These are phyloP conservation scores for Calocybe cyanea DNA, from an alignment of 768 basidiomycete genomes.

Conservation along the genomic window DNA sequence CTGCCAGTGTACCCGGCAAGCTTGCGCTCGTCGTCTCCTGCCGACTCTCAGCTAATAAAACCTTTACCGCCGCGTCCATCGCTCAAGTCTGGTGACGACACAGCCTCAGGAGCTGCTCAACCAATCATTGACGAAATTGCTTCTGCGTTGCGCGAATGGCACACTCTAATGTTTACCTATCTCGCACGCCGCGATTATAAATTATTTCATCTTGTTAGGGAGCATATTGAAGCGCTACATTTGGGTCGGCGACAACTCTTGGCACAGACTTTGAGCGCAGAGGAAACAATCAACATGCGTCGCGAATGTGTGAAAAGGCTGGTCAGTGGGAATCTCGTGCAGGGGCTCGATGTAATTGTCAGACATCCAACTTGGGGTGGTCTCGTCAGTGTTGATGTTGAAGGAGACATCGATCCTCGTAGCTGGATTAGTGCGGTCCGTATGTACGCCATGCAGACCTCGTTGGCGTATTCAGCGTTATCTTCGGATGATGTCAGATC, in stretches of 20 bases:
- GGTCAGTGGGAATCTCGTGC: constrained; percentile 86
- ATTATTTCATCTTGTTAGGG: constrained; percentile 80
- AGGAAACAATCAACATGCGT: constrained; percentile 79
- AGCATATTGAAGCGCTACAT: constrained; percentile 89
- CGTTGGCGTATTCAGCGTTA: constrained; percentile 73
- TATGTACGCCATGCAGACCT: constrained; percentile 89
- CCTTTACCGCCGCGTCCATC: constrained; percentile 87
- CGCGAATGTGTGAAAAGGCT: constrained; percentile 85
- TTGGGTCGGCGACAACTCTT: constrained; percentile 89
- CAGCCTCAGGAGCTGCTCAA: constrained; percentile 73
- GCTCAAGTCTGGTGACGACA: constrained; percentile 94
- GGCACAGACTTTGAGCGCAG: constrained; percentile 79
- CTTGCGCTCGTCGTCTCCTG: constrained; percentile 67
- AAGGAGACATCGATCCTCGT: constrained; percentile 73
- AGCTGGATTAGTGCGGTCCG: constrained; percentile 88
- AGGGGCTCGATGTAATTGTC: constrained; percentile 94
- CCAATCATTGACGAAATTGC: constrained; percentile 98
- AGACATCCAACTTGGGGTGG: constrained; percentile 90
- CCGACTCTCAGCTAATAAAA: constrained; percentile 62
- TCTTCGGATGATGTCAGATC: constrained; percentile 39
- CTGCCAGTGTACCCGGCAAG: constrained; percentile 72
- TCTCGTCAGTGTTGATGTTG: constrained; percentile 85
- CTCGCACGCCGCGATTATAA: constrained; percentile 86
- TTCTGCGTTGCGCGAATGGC: constrained; percentile 95
- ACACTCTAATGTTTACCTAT: constrained; percentile 86